Percentiles rank a stretch among this genome's conserved stretches.
Conservation (phyloP, 805 yeast species). For the Nakazawaea laoshanensis region DNA sequence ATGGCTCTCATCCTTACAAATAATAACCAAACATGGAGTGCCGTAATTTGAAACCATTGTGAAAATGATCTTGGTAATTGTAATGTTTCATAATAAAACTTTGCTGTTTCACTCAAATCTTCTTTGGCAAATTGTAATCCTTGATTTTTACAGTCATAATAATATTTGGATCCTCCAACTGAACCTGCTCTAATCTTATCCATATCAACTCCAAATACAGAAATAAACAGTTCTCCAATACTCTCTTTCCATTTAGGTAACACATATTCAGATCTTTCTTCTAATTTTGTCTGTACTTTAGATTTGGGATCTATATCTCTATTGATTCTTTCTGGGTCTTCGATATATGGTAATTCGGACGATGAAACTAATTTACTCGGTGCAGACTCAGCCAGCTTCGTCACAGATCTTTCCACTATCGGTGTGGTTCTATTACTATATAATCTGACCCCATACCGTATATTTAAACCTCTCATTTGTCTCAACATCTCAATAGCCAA, state of each 20-base stretch:
- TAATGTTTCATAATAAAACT: constrained; percentile 78
- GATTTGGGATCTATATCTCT: constrained; percentile 25
- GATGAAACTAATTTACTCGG: constrained; percentile 22
- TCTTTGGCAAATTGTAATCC: constrained; percentile 73
- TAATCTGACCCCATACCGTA: too few relatives aligned
- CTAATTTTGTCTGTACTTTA: constrained; percentile 20
- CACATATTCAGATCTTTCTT: constrained; percentile 17
- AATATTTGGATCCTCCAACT: constrained; percentile 83
- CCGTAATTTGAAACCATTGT: constrained; percentile 94
- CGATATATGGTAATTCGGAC: constrained; percentile 25
- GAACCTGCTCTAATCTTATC: constrained; percentile 91
- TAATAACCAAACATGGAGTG: constrained; percentile 88
- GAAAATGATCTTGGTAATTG: constrained; percentile 80
- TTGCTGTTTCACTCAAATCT: constrained; percentile 62
- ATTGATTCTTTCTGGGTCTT: constrained; percentile 24
- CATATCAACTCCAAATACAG: constrained; percentile 72
- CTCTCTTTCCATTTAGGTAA: constrained; percentile 43
- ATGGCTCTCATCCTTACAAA: constrained; percentile 93
- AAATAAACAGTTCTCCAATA: constrained; percentile 58
- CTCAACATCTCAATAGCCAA: too few relatives aligned
- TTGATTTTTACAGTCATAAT: constrained; percentile 80
- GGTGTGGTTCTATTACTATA: too few relatives aligned
- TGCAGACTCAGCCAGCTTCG: constrained; percentile 7
- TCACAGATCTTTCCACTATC: neutral
- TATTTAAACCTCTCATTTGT: too few relatives aligned